Evolutionary conservation across 495 filamentous ascomycete genomes (phyloP).

Genomic region (Penicillium atrosanguineum): DNA sequence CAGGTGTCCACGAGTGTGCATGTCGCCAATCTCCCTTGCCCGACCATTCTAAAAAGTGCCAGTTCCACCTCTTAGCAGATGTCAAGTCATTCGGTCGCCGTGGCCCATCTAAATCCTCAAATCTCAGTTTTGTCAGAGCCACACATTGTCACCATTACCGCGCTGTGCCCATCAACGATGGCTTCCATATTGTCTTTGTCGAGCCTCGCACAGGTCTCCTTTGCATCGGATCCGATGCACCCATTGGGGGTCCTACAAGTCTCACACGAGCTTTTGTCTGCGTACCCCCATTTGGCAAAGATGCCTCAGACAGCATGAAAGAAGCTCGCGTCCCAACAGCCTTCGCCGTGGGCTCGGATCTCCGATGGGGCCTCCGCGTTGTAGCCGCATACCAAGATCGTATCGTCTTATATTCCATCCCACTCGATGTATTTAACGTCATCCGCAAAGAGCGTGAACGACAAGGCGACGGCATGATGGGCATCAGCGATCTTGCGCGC

Average conservation of each 20-base stretch:
- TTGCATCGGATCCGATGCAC: constrained; percentile 67
- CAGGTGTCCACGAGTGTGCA: constrained; percentile 34
- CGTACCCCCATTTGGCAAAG: constrained; percentile 32
- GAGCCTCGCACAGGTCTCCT: constrained; percentile 59
- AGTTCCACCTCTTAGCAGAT: constrained; percentile 31
- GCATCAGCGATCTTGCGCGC: constrained; percentile 31
- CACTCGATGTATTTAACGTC: constrained; percentile 56
- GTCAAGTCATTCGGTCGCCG: constrained; percentile 28
- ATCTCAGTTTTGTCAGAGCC: constrained; percentile 35
- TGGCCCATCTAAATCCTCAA: constrained; percentile 21
- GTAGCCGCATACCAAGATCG: constrained; percentile 55
- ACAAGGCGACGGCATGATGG: constrained; percentile 36
- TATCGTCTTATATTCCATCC: constrained; percentile 62
- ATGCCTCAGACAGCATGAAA: constrained; percentile 32
- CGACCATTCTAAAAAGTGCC: constrained; percentile 26
- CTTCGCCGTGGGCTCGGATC: constrained; percentile 59
- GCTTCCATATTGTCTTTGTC: constrained; percentile 66
- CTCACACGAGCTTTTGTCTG: constrained; percentile 44
- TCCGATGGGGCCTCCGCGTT: constrained; percentile 61
- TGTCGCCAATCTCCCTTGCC: constrained; percentile 28
- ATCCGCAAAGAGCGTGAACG: constrained; percentile 37
- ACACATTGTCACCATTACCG: constrained; percentile 62
- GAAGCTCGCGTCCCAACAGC: constrained; percentile 44
- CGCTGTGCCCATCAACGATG: constrained; percentile 68
- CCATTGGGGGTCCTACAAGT: constrained; percentile 53